Evolutionary conservation across 73 alveolate species (phyloP).

Genomic region (Symbiodinium pilosum): DNA sequence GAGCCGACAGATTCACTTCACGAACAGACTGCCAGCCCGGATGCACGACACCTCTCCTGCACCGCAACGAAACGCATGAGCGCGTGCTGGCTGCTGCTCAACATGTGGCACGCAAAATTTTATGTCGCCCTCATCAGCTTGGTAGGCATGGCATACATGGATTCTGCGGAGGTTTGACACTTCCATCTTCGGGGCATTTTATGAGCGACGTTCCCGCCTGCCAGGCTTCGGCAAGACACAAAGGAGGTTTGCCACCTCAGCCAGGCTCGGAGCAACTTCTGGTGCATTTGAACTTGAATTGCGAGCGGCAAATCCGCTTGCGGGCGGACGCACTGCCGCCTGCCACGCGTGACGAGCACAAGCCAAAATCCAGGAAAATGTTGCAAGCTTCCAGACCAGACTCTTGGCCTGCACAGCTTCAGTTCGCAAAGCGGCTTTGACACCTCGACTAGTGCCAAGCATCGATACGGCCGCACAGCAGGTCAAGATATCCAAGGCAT

Average conservation of each 20-base stretch:
- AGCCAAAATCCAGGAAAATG: not conserved
- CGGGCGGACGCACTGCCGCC: not conserved
- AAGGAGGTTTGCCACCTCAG: conserved; percentile 75
- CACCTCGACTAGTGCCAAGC: too few relatives aligned
- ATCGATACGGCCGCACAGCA: too few relatives aligned
- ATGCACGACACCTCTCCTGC: conserved; percentile 30
- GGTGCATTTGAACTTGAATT: too few relatives aligned
- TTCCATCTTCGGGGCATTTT: too few relatives aligned
- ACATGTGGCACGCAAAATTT: too few relatives aligned
- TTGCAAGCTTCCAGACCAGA: not conserved
- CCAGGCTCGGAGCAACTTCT: not conserved
- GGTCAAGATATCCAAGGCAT: not conserved
- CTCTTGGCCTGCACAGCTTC: not conserved
- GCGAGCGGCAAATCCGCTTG: not conserved
- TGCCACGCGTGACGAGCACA: not conserved
- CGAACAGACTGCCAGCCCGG: conserved; percentile 86
- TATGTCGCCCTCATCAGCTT: too few relatives aligned
- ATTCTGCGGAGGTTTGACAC: too few relatives aligned
- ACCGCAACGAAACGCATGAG: not conserved
- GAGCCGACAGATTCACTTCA: conserved; percentile 54
- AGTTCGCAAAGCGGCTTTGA: not conserved
- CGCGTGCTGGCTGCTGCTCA: not conserved
- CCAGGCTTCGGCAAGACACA: conserved; percentile 76
- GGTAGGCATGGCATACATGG: too few relatives aligned
- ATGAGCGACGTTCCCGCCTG: not conserved